phyloP scores from a whole-genome alignment of 768 basidiomycete species.

The Lactarius akahatsu region DNA sequence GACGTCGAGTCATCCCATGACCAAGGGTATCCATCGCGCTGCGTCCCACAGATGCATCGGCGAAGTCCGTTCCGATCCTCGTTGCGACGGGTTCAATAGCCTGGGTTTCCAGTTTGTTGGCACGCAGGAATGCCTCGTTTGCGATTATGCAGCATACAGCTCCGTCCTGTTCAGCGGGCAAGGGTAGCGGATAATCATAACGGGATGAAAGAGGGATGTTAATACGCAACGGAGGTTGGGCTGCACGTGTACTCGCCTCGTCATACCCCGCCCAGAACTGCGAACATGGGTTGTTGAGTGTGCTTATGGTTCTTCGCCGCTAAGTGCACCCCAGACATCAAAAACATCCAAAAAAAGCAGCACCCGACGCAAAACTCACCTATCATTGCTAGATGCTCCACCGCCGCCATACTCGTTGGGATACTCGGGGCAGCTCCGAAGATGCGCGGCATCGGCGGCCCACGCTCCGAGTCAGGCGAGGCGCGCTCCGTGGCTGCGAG shows the following conservation, averaged over 20 bases:
- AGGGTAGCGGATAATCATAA: not conserved
- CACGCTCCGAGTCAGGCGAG: conserved; percentile 59
- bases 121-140: conserved; percentile 74
- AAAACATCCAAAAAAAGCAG: conserved; percentile 30
- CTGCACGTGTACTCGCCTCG: conserved; percentile 82
- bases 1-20: conserved; percentile 68
- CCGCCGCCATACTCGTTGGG: conserved; percentile 76
- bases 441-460: conserved; percentile 68
- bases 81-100: conserved; percentile 79
- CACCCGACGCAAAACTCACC: conserved; percentile 43
- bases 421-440: conserved; percentile 79
- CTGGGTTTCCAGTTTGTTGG: conserved; percentile 75
- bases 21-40: conserved; percentile 82
- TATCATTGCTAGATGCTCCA: conserved; percentile 73
- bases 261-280: conserved; percentile 82
- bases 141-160: conserved; percentile 55
- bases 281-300: conserved; percentile 83
- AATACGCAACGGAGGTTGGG: conserved; percentile 54
- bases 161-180: conserved; percentile 50
- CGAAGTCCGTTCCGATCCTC: conserved; percentile 60
- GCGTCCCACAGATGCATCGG: conserved; percentile 46
- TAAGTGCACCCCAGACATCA: conserved; percentile 31
- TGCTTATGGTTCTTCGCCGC: conserved; percentile 85
- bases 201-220: not conserved
- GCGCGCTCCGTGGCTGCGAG: conserved; percentile 48